Evolutionary conservation across 179 eudicot species (phyloP), one percentile per base, ranked within the genome.

Genomic region (Beta lomatogona): DNA sequence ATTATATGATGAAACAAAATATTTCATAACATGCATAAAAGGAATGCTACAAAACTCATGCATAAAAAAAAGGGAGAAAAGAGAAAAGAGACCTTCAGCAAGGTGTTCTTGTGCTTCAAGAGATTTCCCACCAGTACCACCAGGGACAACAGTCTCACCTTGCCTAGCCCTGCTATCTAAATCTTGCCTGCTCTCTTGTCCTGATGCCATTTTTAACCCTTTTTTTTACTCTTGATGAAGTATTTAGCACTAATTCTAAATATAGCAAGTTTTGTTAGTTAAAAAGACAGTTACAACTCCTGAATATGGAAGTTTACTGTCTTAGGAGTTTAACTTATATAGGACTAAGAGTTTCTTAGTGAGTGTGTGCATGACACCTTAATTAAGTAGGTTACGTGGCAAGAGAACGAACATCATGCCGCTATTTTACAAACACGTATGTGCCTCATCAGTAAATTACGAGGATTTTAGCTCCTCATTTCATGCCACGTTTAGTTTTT

Each of bases 51-150:
- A 15, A 3, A 71, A 54, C 44, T 13, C 0, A 59, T 64, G 1
- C 1, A 65, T 18, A 52, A 67, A 9, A 81, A n/a, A 28, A 48
- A 3, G n/a, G n/a, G 36, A 16, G 5, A 7, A 11, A 8, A 25
- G 13, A 52, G 6, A 61, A 3, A 15, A 14, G 9, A 1, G 45
- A 86, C 89, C 89, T 85, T 87, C 69, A 41, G 88, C 89, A 57
- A 87, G 88, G 65, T 85, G 88, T 9, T 87, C 61, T 45, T 82
- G 89, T 0, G 87, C 87, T 74, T 87, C 86, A 64, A 87, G 77
- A 61, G 84, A 71, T 79, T 87, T 87, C 75, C 89, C 87, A 53
- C 87, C 89, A 16, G 89, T 87, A 21, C 88, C 88, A 15, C 89
- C 86, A 16, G 86, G 87, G 9, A 85, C 70, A 16, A 87, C 87